Evolutionary conservation across 345 rosid genomes (phyloP), one percentile per base, ranked within the genome.

Genomic region (Lepidium africanum): DNA sequence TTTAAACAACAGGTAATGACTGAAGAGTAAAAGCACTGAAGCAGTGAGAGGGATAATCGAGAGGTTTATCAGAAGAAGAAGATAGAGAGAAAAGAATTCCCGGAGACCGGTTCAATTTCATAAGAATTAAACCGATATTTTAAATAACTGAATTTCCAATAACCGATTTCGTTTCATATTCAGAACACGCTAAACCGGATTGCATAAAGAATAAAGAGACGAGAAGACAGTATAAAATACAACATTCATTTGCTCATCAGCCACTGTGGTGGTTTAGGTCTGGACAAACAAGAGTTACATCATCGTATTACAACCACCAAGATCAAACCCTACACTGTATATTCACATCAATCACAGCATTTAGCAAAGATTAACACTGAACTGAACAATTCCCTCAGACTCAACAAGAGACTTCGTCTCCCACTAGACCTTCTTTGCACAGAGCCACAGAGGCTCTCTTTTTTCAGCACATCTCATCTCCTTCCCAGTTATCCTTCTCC

Each of bases 401-500:
- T 15, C 16, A 25, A 3, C 49, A 35, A 55, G 65, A 37, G 65
- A 38, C 65, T 58, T 49, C 32, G 10, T 55, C 64, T 37, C 19
- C 23, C 49, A 36, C 2, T 23, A 17, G 39, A 61, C 5, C 60
- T 5, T 66, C 62, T 48, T 38, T 21, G 27, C 42, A 60, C 6
- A 30, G 27, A 25, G 27, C 3, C 27, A 0, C 9, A 37, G 57
- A 40, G 15, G 53, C 33, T 32, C 17, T 59, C 41, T 52, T 23
- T 36, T 50, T 38, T 74, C 69, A 74, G 55, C 69, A 78, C 65
- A 83, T 79, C 77, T 92, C 98, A 71, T 92, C 96, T 77, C 91
- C 95, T 42, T 60, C 41, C 98, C 98, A 89, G 54, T 92, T 89
- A 55, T 87, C 80, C 50, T 92, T 92, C 82, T 89, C 98, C 77